Conservation (phyloP, 495 filamentous ascomycete genomes). For the Elasticomyces elasticus region DNA sequence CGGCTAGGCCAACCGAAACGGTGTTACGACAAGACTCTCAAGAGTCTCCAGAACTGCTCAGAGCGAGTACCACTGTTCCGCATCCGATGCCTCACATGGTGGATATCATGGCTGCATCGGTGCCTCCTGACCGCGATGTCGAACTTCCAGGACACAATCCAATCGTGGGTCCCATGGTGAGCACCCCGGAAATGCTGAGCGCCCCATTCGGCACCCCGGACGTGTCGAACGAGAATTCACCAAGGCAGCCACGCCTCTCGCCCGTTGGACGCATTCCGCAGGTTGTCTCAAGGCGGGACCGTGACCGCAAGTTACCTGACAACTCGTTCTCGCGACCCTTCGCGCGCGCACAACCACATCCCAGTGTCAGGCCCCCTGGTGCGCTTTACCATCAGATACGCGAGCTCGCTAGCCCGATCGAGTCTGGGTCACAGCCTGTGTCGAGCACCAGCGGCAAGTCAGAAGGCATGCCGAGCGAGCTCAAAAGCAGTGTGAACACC, state of each 20-base stretch:
- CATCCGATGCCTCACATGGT: constrained; percentile 3
- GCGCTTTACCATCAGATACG: constrained; percentile 21
- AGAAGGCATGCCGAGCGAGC: constrained; percentile 6
- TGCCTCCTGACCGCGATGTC: background rate
- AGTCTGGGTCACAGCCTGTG: constrained; percentile 16
- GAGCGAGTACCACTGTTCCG: constrained; percentile 2
- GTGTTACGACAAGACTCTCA: constrained; percentile 5
- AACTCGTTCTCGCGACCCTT: constrained; percentile 85
- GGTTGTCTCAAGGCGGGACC: constrained; percentile 62
- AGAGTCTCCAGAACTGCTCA: constrained; percentile 10
- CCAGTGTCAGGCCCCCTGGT: constrained; percentile 33
- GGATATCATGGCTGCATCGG: constrained; percentile 6
- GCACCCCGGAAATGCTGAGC: constrained; percentile 17
- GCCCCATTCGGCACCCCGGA: constrained; percentile 28
- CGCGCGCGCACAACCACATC: constrained; percentile 36
- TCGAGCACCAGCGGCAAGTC: constrained; percentile 18
- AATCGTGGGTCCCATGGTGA: background rate
- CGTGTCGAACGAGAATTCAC: constrained; percentile 27
- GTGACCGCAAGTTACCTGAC: constrained; percentile 57
- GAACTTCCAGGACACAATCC: background rate
- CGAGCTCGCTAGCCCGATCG: constrained; percentile 20
- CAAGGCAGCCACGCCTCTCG: constrained; percentile 40
- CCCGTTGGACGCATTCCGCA: constrained; percentile 87
- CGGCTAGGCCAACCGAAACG: constrained; percentile 4
- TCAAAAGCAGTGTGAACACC: constrained; percentile 25